Percentiles rank a stretch among this genome's conserved stretches.
phyloP scores from a whole-genome alignment of 2,329 filamentous ascomycete genomes.

The Diaporthe vaccinii region DNA sequence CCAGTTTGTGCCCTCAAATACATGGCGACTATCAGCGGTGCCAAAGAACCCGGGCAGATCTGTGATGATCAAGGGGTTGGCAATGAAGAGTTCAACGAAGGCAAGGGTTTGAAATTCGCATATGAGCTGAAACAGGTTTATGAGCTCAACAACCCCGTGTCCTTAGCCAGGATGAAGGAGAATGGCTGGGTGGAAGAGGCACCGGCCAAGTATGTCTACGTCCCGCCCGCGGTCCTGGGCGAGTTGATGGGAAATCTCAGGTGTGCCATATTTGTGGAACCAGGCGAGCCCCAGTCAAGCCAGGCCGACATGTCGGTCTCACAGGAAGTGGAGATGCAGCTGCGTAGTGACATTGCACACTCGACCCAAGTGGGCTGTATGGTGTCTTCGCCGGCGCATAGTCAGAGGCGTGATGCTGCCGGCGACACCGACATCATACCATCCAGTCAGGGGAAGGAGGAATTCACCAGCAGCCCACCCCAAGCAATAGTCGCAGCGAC shows the following conservation, averaged over 20 bases:
- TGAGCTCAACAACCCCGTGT: constrained; percentile 71
- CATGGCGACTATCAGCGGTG: constrained; percentile 67
- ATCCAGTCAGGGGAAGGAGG: constrained; percentile 22
- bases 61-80: constrained; percentile 58
- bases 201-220: constrained; percentile 65
- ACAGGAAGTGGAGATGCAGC: constrained; percentile 66
- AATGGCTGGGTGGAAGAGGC: constrained; percentile 67
- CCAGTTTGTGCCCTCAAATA: constrained; percentile 66
- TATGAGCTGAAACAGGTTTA: constrained; percentile 71
- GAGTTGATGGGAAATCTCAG: constrained; percentile 71
- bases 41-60: constrained; percentile 63
- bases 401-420: neutral
- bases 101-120: constrained; percentile 58
- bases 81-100: constrained; percentile 65
- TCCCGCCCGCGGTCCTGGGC: constrained; percentile 70
- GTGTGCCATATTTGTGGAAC: constrained; percentile 61
- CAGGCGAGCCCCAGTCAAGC: constrained; percentile 41
- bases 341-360: constrained; percentile 58
- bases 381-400: constrained; percentile 15
- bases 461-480: neutral
- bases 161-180: constrained; percentile 63
- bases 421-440: neutral
- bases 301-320: constrained; percentile 56
- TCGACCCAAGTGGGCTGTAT: constrained; percentile 45
- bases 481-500: neutral